Base-by-base conservation (phyloP, 2,329 filamentous ascomycete species). In the Boeremia exigua region DNA sequence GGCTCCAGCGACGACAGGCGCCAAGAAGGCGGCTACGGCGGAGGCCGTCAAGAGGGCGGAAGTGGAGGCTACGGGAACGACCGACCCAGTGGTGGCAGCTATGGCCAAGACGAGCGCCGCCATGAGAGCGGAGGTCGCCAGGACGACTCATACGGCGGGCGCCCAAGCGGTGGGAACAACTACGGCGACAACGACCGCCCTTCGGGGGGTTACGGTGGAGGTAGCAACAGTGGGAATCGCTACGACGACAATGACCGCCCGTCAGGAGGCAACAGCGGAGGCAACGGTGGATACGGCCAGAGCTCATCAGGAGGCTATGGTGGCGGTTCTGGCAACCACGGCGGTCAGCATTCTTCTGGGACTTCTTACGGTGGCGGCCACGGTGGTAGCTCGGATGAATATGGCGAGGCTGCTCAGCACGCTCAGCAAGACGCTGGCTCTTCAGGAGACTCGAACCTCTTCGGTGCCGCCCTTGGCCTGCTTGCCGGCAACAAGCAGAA, bases 391-490 rank as follows among this genome's bases (percentile, higher is more conserved):
- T 76, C 78, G 58, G 78, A 83, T 60, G 83, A 88, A 62, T 80
- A 84, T 68, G 79, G 77, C 43, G 78, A 79, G 45, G 85, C 85
- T 8, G 77, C 80, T 43, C 72, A 79, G 36, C 82, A 87, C 62
- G 86, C 86, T 15, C 72, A 80, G 27, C 76, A 82, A 51, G 80
- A 87, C 63, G 76, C 82, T 52, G 79, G 79, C n/a, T 69, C 74
- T 63, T 77, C 75, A 25, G 83, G 82, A 30, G 80, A 84, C 60
- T 73, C 61, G 37, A 72, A 63, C 47, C 64, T 89, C 37, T 89
- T 89, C 78, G 80, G 77, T 59, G 78, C 74, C 17, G 86, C 84
- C 1, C 71, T 89, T 19, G 78, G 80, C 48, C 79, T 83, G 71
- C 76, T 90, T 2, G 73, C 77, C 14, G 81, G 85, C 59, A 80